Evolutionary conservation across 1,284 basidiomycete genomes (phyloP), one percentile per base, ranked within the genome.

Genomic region (Ustilago esculenta): DNA sequence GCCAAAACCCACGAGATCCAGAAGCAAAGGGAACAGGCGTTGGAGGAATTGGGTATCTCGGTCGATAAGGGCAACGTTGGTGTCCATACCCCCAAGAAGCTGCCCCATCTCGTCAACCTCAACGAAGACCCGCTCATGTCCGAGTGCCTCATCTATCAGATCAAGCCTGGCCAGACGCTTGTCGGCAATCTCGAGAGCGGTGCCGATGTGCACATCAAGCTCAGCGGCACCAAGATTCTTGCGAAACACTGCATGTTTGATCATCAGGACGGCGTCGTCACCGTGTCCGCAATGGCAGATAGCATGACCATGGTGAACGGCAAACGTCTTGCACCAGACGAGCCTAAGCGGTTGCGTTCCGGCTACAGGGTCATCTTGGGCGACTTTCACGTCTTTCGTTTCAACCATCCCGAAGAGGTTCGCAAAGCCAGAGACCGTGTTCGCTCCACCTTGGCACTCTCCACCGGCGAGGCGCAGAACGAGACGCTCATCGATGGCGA

Each of bases 321-420:
- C 40, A 92, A 94, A 79, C 54, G 74, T 3, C 34, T 79, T 4
- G 11, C 53, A 1, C 55, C 73, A 4, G 69, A 66, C 27, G 71
- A 79, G 59, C 77, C 77, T 0, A 73, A 68, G 36, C 48, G 77
- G 17, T 86, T 96, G 39, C 88, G 90, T 18, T 94, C 94, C 44
- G 95, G 95, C 23, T 98, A 90, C 82, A 90, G 95, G 37, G 93
- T 98, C 75, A 98, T 98, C 81, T 86, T 98, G 46, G 94, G 95
- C 50, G 94, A 98, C 75, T 90, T 94, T 68, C 96, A 98, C 83
- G 94, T 98, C 53, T 98, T 98, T 83, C 88, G 95, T 15, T 98
- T 97, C 85, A 98, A 96, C 44, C 70, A 77, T 47, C 75, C 77
- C 6, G 72, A 75, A 25, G 75, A 77, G 34, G 75, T 76, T 9